Conservation (phyloP, 2,329 filamentous ascomycete species). For the Dactylonectria macrodidyma region DNA sequence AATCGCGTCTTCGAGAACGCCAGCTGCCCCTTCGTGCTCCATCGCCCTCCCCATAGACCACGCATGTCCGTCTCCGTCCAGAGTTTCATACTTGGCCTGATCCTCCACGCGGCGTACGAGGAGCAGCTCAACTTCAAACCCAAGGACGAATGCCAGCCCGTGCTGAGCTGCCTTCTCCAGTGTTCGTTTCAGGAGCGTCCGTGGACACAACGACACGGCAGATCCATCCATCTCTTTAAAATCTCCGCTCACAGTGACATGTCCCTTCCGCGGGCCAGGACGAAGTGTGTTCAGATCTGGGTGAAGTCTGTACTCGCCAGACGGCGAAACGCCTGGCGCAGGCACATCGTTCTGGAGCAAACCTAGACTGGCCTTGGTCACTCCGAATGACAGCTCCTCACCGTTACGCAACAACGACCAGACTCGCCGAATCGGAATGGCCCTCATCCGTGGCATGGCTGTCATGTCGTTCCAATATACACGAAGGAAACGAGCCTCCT, state of each 20-base stretch:
- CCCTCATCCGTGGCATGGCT: constrained; percentile 75
- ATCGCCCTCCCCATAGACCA: constrained; percentile 79
- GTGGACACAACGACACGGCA: constrained; percentile 72
- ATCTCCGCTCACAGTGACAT: constrained; percentile 77
- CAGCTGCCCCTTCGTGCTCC: constrained; percentile 68
- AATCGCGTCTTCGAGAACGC: constrained; percentile 77
- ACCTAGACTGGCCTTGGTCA: constrained; percentile 76
- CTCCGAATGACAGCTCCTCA: constrained; percentile 66
- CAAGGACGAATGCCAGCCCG: constrained; percentile 74
- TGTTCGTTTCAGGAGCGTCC: constrained; percentile 71
- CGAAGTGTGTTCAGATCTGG: constrained; percentile 77
- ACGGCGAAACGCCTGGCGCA: constrained; percentile 67
- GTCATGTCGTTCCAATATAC: constrained; percentile 86
- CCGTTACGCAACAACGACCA: constrained; percentile 61
- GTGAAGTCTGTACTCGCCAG: constrained; percentile 76
- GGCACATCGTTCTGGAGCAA: constrained; percentile 77
- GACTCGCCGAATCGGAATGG: constrained; percentile 76
- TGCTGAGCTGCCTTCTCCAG: constrained; percentile 66
- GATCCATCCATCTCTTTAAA: constrained; percentile 72
- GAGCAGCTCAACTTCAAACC: constrained; percentile 87
- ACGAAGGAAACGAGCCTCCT: constrained; percentile 75
- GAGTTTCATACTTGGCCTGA: constrained; percentile 55
- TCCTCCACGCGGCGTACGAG: constrained; percentile 68
- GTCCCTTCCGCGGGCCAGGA: constrained; percentile 69
- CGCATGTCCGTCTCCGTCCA: constrained; percentile 75